These are phyloP conservation scores for Monascus ruber DNA, from an alignment of 2,329 filamentous ascomycete species.

Conservation along the genomic window DNA sequence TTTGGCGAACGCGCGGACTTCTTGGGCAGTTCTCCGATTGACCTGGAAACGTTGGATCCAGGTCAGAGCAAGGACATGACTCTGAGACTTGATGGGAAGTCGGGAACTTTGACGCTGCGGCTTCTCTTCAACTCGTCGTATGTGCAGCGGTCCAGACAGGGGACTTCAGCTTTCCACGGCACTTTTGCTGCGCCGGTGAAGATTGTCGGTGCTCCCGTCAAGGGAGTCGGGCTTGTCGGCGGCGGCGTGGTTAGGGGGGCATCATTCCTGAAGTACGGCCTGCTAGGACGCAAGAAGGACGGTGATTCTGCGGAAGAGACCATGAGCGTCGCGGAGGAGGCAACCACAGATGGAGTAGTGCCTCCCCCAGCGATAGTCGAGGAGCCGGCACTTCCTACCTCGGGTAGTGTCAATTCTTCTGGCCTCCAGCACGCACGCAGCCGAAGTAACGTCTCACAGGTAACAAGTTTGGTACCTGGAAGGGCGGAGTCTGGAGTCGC, in stretches of 20 bases:
- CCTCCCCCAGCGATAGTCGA: conserved; percentile 18
- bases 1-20: conserved; percentile 91
- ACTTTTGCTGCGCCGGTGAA: conserved; percentile 80
- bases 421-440: conserved; percentile 33
- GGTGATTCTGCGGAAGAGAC: conserved; percentile 15
- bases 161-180: conserved; percentile 83
- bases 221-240: conserved; percentile 72
- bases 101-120: conserved; percentile 67
- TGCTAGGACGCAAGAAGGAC: conserved; percentile 54
- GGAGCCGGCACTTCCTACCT: conserved; percentile 1
- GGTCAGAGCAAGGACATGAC: conserved; percentile 68
- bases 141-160: conserved; percentile 73
- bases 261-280: conserved; percentile 76
- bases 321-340: conserved; percentile 13
- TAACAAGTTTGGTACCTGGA: conserved; percentile 42
- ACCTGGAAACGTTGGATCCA: conserved; percentile 69
- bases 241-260: conserved; percentile 80
- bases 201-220: conserved; percentile 91
- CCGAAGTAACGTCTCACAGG: conserved; percentile 39
- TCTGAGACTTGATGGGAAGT: conserved; percentile 75
- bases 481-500: conserved; percentile 60
- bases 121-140: conserved; percentile 91
- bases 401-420: conserved; percentile 8
- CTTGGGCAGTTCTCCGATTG: conserved; percentile 65
- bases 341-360: conserved; percentile 7